phyloP scores from a whole-genome alignment of 2,329 filamentous ascomycete species.

The Arthrobotrys pseudoclavata region DNA sequence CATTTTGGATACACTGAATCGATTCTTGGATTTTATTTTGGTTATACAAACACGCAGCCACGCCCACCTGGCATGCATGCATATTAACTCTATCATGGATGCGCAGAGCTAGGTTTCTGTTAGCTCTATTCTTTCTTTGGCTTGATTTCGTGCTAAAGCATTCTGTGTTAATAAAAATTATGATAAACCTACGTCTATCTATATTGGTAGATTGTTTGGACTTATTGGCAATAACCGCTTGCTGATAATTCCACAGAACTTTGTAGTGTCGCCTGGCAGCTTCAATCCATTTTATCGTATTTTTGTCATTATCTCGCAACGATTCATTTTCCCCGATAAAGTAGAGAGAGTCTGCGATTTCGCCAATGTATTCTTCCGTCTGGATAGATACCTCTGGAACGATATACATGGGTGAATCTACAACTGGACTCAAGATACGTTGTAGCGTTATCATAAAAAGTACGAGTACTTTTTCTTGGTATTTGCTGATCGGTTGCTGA shows the following conservation, averaged over 20 bases:
- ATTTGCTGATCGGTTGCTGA: too few species aligned
- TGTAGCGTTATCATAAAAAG: background rate
- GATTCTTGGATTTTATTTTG: background rate
- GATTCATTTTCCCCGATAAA: background rate
- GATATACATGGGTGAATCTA: too few species aligned
- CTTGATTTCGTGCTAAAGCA: background rate
- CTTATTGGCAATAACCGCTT: background rate
- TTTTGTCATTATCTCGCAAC: background rate
- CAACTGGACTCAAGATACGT: background rate
- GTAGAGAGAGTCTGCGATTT: background rate
- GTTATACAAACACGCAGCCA: background rate
- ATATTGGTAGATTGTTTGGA: background rate
- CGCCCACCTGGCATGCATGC: background rate
- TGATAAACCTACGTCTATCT: too few species aligned
- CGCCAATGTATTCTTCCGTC: background rate
- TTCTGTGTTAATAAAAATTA: too few species aligned
- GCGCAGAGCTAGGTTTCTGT: background rate
- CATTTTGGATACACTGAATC: background rate
- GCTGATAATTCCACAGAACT: background rate
- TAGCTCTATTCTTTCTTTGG: background rate
- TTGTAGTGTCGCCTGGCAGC: background rate
- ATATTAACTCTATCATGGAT: background rate
- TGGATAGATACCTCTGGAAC: too few species aligned
- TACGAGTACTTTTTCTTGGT: too few species aligned
- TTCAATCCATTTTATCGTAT: background rate